Base-by-base conservation (phyloP, 140 eudicot genomes). In the Stevia rebaudiana region DNA sequence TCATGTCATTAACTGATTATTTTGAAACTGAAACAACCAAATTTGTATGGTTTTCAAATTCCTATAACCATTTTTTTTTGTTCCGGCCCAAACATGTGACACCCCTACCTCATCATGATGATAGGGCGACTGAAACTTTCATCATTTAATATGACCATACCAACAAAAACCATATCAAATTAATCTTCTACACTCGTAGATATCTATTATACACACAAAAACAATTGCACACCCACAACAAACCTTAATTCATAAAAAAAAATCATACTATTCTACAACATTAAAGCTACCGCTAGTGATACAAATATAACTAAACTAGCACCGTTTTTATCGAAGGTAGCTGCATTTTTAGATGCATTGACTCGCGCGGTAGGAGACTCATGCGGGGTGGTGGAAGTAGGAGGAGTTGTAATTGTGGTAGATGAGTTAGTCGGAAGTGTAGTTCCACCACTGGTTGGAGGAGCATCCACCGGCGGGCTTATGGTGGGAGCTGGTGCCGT, bases 341-440 rank as follows among this genome's bases (percentile, higher is more conserved):
- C 79, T 10, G 42, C 61, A 61, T 68, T 75, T 61, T 75, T 75
- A 23, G 79, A 68, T n/a, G 75, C 79, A 15, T 75, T 68, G 36
- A 75, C 75, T 28, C 49, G 58, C 16, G 75, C 66, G 4, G 65
- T 75, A 15, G 79, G 65, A 68, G 79, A 75, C 39, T 61, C 42
- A 6, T 16, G 75, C 2, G 79, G 60, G 62, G 57, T 31, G 3
- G 79, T 68, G 58, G 79, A 36, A 74, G 6, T 68, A 8, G 79
- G 74, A 25, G 79, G 21, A 11, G 74, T 49, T 11, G 50, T 39
- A 10, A 41, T 48, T 28, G 78, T 49, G 11, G 77, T 63, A 22
- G 78, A 53, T 17, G 79, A 49, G 61, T 75, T 75, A 65, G 75
- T 74, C 33, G 70, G 75, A 60, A 16, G 35, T 40, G 70, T 60